Percentiles rank a stretch among this genome's conserved stretches.
phyloP scores from a whole-genome alignment of 371 early-diverging fungal species.

The Mortierella sp. region DNA sequence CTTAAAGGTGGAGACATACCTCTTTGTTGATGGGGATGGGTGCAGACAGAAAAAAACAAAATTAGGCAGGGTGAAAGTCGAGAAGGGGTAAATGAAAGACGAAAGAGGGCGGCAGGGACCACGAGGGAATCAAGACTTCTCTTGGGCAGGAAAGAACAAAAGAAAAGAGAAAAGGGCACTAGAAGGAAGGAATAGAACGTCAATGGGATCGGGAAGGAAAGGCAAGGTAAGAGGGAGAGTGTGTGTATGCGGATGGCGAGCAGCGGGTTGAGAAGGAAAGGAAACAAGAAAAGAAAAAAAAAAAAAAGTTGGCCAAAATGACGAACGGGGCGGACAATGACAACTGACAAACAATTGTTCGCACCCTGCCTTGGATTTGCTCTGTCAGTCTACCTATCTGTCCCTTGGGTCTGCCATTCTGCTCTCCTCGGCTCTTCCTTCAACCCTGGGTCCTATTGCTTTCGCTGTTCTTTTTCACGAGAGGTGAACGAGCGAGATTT shows the following conservation, averaged over 20 bases:
- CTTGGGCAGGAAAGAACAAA: neutral
- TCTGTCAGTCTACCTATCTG: neutral
- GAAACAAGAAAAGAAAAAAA: neutral
- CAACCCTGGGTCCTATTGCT: neutral
- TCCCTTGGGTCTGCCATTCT: neutral
- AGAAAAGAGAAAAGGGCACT: neutral
- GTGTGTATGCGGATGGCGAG: neutral
- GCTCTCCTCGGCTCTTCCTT: neutral
- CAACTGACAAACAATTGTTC: neutral
- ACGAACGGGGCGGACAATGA: neutral
- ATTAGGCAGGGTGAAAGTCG: neutral
- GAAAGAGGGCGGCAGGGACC: neutral
- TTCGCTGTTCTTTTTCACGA: conserved; percentile 4
- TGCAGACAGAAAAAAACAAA: neutral
- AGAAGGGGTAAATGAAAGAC: neutral
- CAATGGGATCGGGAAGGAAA: neutral
- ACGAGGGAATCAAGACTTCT: neutral
- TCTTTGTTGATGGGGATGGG: conserved; percentile 3
- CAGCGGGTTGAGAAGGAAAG: neutral
- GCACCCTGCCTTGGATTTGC: too few species aligned
- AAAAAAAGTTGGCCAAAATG: neutral
- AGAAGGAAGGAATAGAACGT: neutral
- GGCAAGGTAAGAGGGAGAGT: neutral
- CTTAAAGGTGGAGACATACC: neutral
- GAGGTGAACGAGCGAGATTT: neutral